phyloP scores from a whole-genome alignment of 176 grass and related monocot species.

The Chloris gayana region DNA sequence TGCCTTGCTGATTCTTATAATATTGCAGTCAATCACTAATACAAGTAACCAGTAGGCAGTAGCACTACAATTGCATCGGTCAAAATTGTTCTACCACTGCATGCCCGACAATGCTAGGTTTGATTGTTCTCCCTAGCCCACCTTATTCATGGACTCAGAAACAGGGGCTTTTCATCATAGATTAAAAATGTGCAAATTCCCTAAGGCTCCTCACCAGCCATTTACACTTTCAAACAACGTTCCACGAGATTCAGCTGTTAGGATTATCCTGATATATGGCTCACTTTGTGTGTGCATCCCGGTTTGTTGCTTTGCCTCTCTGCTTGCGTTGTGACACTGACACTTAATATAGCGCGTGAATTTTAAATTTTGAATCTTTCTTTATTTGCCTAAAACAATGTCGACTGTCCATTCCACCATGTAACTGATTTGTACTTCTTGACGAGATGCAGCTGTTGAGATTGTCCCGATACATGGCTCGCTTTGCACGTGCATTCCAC shows the following conservation, averaged over 20 bases:
- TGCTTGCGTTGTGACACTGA: neutral
- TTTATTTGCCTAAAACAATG: too few species aligned
- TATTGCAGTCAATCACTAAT: neutral
- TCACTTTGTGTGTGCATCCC: neutral
- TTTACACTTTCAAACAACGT: too few species aligned
- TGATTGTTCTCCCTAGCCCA: neutral
- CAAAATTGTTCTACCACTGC: neutral
- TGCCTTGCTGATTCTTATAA: neutral
- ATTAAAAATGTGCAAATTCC: conserved; percentile 18
- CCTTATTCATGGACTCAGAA: neutral
- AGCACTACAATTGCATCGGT: neutral
- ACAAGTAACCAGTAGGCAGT: neutral
- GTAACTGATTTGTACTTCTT: too few species aligned
- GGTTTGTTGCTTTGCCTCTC: neutral
- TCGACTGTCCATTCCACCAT: too few species aligned
- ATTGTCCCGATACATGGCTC: too few species aligned
- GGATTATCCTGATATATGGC: too few species aligned
- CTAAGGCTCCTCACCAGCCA: neutral
- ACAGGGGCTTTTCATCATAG: neutral
- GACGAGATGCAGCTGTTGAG: too few species aligned
- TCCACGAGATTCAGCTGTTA: too few species aligned
- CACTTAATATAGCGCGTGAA: too few species aligned
- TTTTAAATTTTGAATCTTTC: too few species aligned
- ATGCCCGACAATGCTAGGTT: conserved; percentile 12
- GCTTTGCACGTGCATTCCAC: too few species aligned